Evolutionary conservation across 345 rosid species (phyloP).

Genomic region (Dipteronia dyeriana): DNA sequence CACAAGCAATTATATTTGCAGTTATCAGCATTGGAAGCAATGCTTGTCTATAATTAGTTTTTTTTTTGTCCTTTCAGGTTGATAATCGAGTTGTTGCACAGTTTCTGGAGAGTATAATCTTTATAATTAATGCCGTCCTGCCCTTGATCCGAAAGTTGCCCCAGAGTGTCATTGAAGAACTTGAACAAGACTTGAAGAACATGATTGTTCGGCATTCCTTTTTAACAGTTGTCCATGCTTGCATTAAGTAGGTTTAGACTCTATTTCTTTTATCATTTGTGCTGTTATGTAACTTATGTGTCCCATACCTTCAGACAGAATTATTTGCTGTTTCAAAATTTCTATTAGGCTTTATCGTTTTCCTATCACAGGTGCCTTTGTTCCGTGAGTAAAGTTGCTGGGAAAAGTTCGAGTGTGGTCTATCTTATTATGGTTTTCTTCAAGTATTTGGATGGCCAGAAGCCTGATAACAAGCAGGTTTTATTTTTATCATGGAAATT

Average conservation of each 20-base stretch:
- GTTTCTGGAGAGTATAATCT: slow-evolving; percentile 90
- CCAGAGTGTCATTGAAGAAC: slow-evolving; percentile 73
- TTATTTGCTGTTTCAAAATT: slow-evolving; percentile 11
- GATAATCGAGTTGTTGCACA: slow-evolving; percentile 85
- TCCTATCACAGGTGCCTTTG: slow-evolving; percentile 76
- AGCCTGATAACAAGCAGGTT: slow-evolving; percentile 84
- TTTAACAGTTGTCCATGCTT: slow-evolving; percentile 96
- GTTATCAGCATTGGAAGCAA: slow-evolving; percentile 3
- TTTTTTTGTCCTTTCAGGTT: slow-evolving; percentile 56
- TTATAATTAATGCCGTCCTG: slow-evolving; percentile 83
- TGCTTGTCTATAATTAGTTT: slow-evolving; percentile 15
- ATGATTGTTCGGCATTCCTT: slow-evolving; percentile 96
- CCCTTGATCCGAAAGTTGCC: slow-evolving; percentile 89
- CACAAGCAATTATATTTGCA: background rate
- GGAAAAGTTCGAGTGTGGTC: slow-evolving; percentile 66
- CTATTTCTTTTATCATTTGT: slow-evolving; percentile 7
- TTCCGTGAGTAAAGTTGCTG: slow-evolving; percentile 76
- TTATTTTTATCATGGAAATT: slow-evolving; percentile 26
- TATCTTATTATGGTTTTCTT: slow-evolving; percentile 89
- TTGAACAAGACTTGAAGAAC: slow-evolving; percentile 93
- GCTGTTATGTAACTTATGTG: background rate
- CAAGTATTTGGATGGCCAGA: slow-evolving; percentile 75
- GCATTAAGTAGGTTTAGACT: slow-evolving; percentile 70
- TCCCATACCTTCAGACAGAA: slow-evolving; percentile 2
- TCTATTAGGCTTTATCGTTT: slow-evolving; percentile 4